A percentile compares a stretch with the other conserved stretches of the same genome.
Conservation (phyloP, 2,329 filamentous ascomycete genomes). For the Hypoxylon sp. region DNA sequence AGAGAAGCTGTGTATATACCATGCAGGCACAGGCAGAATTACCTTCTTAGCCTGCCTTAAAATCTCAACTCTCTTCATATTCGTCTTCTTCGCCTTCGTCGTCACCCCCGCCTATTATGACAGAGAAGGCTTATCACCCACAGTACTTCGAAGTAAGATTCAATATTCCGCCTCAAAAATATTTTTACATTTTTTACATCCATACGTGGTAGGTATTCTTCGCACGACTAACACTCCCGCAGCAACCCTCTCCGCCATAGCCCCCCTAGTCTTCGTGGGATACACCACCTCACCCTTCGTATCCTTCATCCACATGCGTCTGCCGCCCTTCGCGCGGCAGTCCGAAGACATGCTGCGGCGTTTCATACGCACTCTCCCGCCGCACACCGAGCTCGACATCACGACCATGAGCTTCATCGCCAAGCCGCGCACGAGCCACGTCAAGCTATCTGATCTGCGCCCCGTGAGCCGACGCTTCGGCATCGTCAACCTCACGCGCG, state of each 20-base stretch:
- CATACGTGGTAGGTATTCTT: not conserved
- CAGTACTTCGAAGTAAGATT: constrained; percentile 48
- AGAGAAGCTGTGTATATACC: constrained; percentile 78
- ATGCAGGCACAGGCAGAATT: constrained; percentile 77
- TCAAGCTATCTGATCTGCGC: constrained; percentile 56
- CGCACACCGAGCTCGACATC: constrained; percentile 63
- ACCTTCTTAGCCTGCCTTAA: constrained; percentile 80
- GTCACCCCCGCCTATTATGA: constrained; percentile 72
- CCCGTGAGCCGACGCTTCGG: constrained; percentile 54
- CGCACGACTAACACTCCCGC: constrained; percentile 1
- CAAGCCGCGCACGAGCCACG: constrained; percentile 63
- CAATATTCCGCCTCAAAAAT: not conserved
- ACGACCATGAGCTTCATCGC: constrained; percentile 70
- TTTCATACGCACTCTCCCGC: constrained; percentile 65
- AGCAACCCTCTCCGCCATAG: constrained; percentile 73
- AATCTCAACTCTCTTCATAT: constrained; percentile 78
- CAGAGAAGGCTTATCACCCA: constrained; percentile 53
- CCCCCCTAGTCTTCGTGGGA: constrained; percentile 76
- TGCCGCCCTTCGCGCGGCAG: constrained; percentile 75
- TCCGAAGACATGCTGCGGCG: constrained; percentile 70
- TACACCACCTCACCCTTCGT: constrained; percentile 80
- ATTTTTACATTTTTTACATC: not conserved
- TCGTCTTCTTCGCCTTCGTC: constrained; percentile 75
- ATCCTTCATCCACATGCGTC: constrained; percentile 77
- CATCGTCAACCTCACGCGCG: constrained; percentile 58